Conservation (phyloP, 2,329 filamentous ascomycete genomes). For the Mollisia scopiformis region DNA sequence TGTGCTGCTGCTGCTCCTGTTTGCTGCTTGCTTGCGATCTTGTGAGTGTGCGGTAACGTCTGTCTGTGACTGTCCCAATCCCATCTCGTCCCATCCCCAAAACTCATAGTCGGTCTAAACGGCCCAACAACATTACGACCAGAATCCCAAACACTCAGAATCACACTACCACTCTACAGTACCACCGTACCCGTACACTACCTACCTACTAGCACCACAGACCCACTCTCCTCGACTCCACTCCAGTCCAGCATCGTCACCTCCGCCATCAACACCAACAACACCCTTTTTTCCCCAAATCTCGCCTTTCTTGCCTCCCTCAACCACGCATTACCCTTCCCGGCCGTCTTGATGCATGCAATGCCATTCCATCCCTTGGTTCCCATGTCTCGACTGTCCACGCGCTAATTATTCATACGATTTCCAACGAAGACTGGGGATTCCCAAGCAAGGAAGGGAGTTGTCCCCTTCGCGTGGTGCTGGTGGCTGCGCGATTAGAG, state of each 20-base stretch:
- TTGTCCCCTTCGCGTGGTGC: slow-evolving; percentile 12
- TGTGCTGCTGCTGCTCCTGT: too few species aligned
- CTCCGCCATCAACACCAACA: too few species aligned
- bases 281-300: too few species aligned
- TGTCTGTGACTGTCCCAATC: background rate
- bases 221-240: too few species aligned
- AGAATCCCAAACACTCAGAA: background rate
- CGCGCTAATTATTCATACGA: slow-evolving; percentile 5
- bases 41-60: too few species aligned
- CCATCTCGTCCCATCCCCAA: background rate
- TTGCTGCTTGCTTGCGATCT: too few species aligned
- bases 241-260: too few species aligned
- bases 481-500: slow-evolving; percentile 10
- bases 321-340: too few species aligned
- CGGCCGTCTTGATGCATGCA: background rate
- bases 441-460: slow-evolving; percentile 6
- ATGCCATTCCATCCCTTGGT: background rate
- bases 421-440: background rate
- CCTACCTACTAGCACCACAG: too few species aligned
- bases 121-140: background rate
- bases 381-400: slow-evolving; percentile 3
- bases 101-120: background rate
- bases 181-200: too few species aligned
- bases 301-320: too few species aligned
- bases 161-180: background rate